A percentile compares a stretch with the other conserved stretches of the same genome.
Conservation (phyloP, 2,329 filamentous ascomycete genomes). For the Aspergillus jensenii region DNA sequence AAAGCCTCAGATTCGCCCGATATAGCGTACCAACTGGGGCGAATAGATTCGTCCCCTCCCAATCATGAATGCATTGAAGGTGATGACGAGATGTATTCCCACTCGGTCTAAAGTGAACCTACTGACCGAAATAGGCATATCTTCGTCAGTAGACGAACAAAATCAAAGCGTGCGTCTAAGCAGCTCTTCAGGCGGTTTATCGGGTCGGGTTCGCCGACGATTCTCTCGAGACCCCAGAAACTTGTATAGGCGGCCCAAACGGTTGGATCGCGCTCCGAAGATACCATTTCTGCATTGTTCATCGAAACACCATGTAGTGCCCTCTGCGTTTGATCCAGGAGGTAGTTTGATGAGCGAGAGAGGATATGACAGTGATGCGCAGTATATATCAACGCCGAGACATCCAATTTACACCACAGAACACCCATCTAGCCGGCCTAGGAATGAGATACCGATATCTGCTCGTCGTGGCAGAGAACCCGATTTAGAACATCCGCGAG, state of each 20-base stretch:
- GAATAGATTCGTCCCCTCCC: background rate
- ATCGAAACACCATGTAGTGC: slow-evolving; percentile 15
- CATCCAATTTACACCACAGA: slow-evolving; percentile 19
- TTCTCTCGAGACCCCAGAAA: slow-evolving; percentile 33
- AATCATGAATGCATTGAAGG: slow-evolving; percentile 11
- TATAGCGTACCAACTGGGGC: slow-evolving; percentile 12
- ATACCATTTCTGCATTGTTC: slow-evolving; percentile 21
- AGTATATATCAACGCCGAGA: slow-evolving; percentile 36
- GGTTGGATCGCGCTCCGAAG: slow-evolving; percentile 14
- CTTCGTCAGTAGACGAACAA: slow-evolving; percentile 11
- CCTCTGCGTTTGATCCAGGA: slow-evolving; percentile 21
- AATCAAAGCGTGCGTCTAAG: slow-evolving; percentile 5
- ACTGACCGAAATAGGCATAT: slow-evolving; percentile 10
- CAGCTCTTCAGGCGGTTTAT: slow-evolving; percentile 24
- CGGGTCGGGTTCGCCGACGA: slow-evolving; percentile 30
- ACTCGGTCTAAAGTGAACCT: background rate
- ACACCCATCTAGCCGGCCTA: slow-evolving; percentile 6
- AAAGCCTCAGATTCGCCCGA: slow-evolving; percentile 16
- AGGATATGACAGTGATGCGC: slow-evolving; percentile 45
- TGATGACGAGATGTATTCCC: slow-evolving; percentile 7
- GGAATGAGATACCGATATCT: slow-evolving; percentile 9
- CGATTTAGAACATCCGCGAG: background rate
- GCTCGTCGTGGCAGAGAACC: slow-evolving; percentile 7
- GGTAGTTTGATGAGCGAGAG: slow-evolving; percentile 39
- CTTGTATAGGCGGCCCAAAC: slow-evolving; percentile 13